These are phyloP conservation scores for Straminergon stramineum DNA, from an alignment of 225 moss, liverwort and hornwort species.

Conservation along the genomic window DNA sequence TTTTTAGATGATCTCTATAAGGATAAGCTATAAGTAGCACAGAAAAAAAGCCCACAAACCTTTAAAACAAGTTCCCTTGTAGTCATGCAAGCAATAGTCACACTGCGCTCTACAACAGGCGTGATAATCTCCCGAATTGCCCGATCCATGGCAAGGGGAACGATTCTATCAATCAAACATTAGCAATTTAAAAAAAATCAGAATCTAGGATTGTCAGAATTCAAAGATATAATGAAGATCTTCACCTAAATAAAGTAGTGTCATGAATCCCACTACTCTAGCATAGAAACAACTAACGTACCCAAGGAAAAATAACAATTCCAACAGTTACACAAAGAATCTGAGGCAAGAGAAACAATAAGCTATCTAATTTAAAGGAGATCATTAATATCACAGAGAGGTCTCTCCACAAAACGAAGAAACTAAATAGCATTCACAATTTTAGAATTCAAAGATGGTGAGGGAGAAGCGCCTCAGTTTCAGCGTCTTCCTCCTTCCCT, in stretches of 20 bases:
- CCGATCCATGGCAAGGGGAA: slow-evolving; percentile 94
- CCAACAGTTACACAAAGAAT: background rate
- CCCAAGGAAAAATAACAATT: background rate
- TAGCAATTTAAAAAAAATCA: background rate
- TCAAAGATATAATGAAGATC: background rate
- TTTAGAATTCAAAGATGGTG: background rate
- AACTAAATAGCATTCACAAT: background rate
- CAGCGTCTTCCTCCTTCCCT: background rate
- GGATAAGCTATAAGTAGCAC: background rate
- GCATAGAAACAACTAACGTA: background rate
- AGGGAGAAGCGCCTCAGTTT: background rate
- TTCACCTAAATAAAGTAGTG: background rate
- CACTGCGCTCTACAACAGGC: slow-evolving; percentile 92
- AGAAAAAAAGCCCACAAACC: slow-evolving; percentile 23
- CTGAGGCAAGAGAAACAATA: background rate
- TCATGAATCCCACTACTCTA: background rate
- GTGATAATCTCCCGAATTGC: slow-evolving; percentile 93
- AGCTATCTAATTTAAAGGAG: background rate
- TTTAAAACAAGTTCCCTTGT: slow-evolving; percentile 94
- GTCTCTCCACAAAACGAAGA: background rate
- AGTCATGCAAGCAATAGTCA: slow-evolving; percentile 98
- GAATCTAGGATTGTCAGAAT: background rate
- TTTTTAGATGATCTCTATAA: background rate
- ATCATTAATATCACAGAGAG: background rate
- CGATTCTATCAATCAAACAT: slow-evolving; percentile 55